Percentiles rank a stretch among this genome's conserved stretches.
These are phyloP conservation scores for Trametes punicea DNA, from an alignment of 768 basidiomycete genomes.

Conservation along the genomic window DNA sequence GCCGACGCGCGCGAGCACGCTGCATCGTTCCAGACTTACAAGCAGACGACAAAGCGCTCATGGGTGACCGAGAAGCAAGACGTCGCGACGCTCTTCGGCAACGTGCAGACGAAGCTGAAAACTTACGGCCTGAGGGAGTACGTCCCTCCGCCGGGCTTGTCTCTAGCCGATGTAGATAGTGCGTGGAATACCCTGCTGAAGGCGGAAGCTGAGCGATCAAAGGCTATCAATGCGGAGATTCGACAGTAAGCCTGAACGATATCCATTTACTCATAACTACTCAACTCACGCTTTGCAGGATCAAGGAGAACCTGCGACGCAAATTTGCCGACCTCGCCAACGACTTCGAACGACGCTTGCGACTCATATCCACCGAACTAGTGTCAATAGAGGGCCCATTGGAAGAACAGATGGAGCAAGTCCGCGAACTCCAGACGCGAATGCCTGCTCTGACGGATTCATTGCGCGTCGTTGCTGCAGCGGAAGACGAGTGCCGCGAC, in stretches of 20 bases:
- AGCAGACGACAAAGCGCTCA: slow-evolving; percentile 76
- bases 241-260: slow-evolving; percentile 56
- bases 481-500: slow-evolving; percentile 72
- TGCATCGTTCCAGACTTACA: slow-evolving; percentile 71
- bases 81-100: slow-evolving; percentile 81
- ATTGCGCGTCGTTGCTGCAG: slow-evolving; percentile 49
- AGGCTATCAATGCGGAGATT: slow-evolving; percentile 86
- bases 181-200: slow-evolving; percentile 72
- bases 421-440: slow-evolving; percentile 60
- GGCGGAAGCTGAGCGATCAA: slow-evolving; percentile 73
- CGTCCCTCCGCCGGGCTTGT: slow-evolving; percentile 68
- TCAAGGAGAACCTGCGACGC: slow-evolving; percentile 77
- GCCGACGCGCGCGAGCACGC: slow-evolving; percentile 77
- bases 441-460: slow-evolving; percentile 63
- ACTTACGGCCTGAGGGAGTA: slow-evolving; percentile 89
- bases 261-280: background rate
- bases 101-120: slow-evolving; percentile 89
- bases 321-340: slow-evolving; percentile 77
- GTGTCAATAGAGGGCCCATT: slow-evolving; percentile 71
- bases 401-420: slow-evolving; percentile 76
- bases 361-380: slow-evolving; percentile 66
- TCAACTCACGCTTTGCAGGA: slow-evolving; percentile 40
- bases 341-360: slow-evolving; percentile 66
- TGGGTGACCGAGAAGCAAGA: slow-evolving; percentile 94
- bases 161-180: slow-evolving; percentile 67